Conservation (phyloP, 1,284 basidiomycete genomes). For the Marasmius oreades region DNA sequence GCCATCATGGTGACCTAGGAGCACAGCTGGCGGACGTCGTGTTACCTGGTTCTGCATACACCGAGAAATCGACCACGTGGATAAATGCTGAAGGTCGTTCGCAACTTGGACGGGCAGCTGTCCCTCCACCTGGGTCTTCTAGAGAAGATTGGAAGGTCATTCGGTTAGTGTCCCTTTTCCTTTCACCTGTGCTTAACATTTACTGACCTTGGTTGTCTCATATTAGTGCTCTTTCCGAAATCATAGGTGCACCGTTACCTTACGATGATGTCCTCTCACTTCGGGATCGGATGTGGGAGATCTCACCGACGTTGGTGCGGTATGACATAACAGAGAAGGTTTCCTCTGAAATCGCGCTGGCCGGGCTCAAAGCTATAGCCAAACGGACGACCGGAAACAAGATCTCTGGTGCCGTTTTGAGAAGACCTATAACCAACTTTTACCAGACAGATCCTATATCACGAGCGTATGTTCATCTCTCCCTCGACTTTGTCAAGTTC, state of each 20-base stretch:
- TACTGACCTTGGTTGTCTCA: neutral
- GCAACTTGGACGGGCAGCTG: constrained; percentile 90
- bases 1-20: constrained; percentile 97
- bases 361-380: constrained; percentile 65
- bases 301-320: constrained; percentile 87
- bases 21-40: constrained; percentile 97
- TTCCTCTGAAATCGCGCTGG: constrained; percentile 65
- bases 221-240: constrained; percentile 91
- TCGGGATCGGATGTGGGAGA: constrained; percentile 96
- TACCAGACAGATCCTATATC: constrained; percentile 94
- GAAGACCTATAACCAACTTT: constrained; percentile 88
- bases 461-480: constrained; percentile 59
- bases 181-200: neutral
- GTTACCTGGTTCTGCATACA: constrained; percentile 92
- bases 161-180: constrained; percentile 48
- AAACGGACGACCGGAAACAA: constrained; percentile 50
- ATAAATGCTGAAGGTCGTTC: constrained; percentile 96
- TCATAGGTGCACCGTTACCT: constrained; percentile 75
- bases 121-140: constrained; percentile 92
- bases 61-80: constrained; percentile 94
- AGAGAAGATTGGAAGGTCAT: constrained; percentile 99
- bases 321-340: constrained; percentile 86
- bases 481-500: constrained; percentile 8
- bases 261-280: constrained; percentile 90
- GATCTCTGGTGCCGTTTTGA: constrained; percentile 61